These are phyloP conservation scores for Pichia rugopelliculosa DNA, from an alignment of 805 yeast species.

Conservation along the genomic window DNA sequence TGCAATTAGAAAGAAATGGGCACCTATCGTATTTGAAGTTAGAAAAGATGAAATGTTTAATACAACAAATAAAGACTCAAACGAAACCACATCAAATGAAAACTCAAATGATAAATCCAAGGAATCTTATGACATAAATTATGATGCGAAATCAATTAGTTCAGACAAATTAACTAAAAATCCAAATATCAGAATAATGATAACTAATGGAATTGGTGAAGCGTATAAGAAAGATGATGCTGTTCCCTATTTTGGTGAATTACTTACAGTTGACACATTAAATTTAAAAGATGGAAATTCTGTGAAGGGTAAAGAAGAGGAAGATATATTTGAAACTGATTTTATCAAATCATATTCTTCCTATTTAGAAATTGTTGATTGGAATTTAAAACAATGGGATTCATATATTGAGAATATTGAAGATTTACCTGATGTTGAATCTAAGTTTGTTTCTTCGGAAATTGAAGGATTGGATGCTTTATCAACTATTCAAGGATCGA, in stretches of 20 bases:
- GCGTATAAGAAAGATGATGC: constrained; percentile 68
- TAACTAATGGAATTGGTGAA: constrained; percentile 81
- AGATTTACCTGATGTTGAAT: background rate
- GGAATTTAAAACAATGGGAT: constrained; percentile 78
- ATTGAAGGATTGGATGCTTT: constrained; percentile 15
- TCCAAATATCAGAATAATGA: constrained; percentile 48
- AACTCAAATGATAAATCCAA: background rate
- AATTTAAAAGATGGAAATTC: constrained; percentile 19
- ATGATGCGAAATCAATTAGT: background rate
- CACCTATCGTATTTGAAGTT: constrained; percentile 83
- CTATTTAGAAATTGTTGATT: constrained; percentile 58
- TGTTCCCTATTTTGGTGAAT: constrained; percentile 87
- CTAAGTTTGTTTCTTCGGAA: constrained; percentile 17
- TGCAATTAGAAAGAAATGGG: constrained; percentile 74
- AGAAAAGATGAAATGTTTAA: constrained; percentile 41
- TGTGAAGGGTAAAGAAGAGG: background rate
- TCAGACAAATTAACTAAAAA: background rate
- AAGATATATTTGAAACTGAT: constrained; percentile 4
- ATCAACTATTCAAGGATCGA: constrained; percentile 8
- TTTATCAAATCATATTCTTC: constrained; percentile 50
- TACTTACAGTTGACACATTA: constrained; percentile 37
- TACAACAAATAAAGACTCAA: constrained; percentile 30
- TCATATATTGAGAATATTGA: constrained; percentile 42
- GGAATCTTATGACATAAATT: background rate
- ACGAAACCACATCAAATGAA: constrained; percentile 34